Conservation (phyloP, 805 yeast genomes). For the Hermanozyma aechmeae region DNA sequence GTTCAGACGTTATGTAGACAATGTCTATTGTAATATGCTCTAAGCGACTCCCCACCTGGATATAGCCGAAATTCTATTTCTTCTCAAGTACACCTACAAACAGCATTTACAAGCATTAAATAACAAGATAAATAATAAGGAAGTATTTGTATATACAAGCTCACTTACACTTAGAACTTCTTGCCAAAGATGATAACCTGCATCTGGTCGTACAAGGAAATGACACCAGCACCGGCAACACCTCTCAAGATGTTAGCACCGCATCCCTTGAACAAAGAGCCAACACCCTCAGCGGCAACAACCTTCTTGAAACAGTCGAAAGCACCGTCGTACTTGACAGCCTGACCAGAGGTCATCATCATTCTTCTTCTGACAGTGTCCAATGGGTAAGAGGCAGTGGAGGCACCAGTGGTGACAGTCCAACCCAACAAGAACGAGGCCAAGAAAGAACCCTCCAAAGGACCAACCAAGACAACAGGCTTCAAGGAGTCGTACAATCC, state of each 20-base stretch:
- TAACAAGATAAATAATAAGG: too few relatives aligned
- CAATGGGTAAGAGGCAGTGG: background rate
- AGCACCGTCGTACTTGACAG: background rate
- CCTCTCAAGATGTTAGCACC: background rate
- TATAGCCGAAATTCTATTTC: too few relatives aligned
- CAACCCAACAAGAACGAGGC: background rate
- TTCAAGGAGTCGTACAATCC: background rate
- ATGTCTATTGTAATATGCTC: too few relatives aligned
- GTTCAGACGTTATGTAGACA: too few relatives aligned
- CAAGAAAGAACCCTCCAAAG: background rate
- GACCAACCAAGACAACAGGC: background rate
- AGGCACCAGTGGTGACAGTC: constrained; percentile 1
- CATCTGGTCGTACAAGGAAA: background rate
- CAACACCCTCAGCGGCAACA: background rate
- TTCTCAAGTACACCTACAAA: too few relatives aligned
- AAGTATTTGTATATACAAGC: too few relatives aligned
- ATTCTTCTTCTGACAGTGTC: background rate
- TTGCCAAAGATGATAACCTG: background rate
- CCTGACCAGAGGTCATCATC: background rate
- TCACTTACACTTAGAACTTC: background rate
- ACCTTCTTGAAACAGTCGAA: background rate
- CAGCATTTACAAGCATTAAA: too few relatives aligned
- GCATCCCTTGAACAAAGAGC: background rate
- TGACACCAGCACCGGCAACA: background rate
- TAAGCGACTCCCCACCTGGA: too few relatives aligned